Evolutionary conservation across 2,329 filamentous ascomycete genomes (phyloP).

Genomic region (Phaeoacremonium minimum): DNA sequence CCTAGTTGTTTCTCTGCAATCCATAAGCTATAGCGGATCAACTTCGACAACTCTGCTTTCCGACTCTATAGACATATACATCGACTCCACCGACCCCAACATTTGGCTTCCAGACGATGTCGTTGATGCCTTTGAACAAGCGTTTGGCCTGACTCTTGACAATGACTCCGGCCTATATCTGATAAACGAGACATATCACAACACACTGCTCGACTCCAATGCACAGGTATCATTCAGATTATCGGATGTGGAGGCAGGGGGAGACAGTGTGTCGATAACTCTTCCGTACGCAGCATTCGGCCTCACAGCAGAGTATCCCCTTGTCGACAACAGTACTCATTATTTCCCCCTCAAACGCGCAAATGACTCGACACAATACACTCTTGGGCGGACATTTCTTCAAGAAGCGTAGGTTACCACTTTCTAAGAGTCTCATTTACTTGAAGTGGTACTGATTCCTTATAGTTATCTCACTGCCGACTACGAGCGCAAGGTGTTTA

Average conservation of each 20-base stretch:
- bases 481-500: constrained; percentile 33
- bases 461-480: constrained; percentile 29
- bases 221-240: constrained; percentile 26
- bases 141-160: constrained; percentile 24
- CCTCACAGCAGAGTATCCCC: constrained; percentile 20
- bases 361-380: constrained; percentile 26
- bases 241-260: constrained; percentile 23
- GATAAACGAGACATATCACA: constrained; percentile 28
- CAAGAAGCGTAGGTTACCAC: constrained; percentile 25
- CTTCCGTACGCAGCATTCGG: constrained; percentile 27
- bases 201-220: constrained; percentile 19
- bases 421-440: background rate
- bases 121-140: constrained; percentile 25
- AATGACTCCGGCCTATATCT: constrained; percentile 21
- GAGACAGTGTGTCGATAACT: constrained; percentile 22
- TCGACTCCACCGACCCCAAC: constrained; percentile 29
- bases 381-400: constrained; percentile 26
- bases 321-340: constrained; percentile 20
- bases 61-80: constrained; percentile 26
- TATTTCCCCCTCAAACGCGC: constrained; percentile 28
- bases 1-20: constrained; percentile 30
- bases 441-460: constrained; percentile 3
- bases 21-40: constrained; percentile 29
- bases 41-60: constrained; percentile 23
- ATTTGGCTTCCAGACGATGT: constrained; percentile 26